phyloP scores from a whole-genome alignment of 306 rosid species.

The Cicer arietinum region DNA sequence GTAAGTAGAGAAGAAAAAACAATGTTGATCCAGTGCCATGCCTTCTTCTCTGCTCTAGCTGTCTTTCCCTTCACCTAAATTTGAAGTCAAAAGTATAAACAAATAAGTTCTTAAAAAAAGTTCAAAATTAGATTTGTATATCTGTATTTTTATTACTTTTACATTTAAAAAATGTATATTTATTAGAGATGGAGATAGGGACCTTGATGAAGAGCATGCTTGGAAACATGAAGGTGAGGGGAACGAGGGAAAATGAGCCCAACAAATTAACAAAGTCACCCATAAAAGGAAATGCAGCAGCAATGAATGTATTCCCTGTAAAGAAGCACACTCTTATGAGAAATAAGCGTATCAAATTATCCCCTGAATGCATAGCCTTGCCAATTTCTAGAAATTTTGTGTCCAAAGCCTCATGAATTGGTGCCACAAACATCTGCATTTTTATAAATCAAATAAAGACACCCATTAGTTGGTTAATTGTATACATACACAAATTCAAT shows the following conservation, averaged over 20 bases:
- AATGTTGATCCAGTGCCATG: slow-evolving; percentile 68
- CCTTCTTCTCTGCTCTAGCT: slow-evolving; percentile 51
- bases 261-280: slow-evolving; percentile 65
- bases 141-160: too few species aligned
- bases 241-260: slow-evolving; percentile 60
- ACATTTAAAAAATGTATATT: too few species aligned
- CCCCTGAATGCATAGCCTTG: slow-evolving; percentile 50
- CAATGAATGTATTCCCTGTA: slow-evolving; percentile 49
- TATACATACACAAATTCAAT: too few species aligned
- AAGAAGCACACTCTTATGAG: slow-evolving; percentile 46
- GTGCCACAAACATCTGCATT: slow-evolving; percentile 58
- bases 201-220: slow-evolving; percentile 76
- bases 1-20: slow-evolving; percentile 50
- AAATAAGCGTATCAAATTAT: slow-evolving; percentile 55
- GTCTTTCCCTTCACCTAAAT: slow-evolving; percentile 61
- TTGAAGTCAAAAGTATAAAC: neutral
- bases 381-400: slow-evolving; percentile 53
- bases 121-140: too few species aligned
- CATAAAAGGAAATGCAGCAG: slow-evolving; percentile 68
- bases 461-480: too few species aligned
- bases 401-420: slow-evolving; percentile 62
- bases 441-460: too few species aligned
- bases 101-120: neutral
- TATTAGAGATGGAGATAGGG: neutral
- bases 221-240: slow-evolving; percentile 64